Percentiles rank a stretch among this genome's conserved stretches.
phyloP scores from a whole-genome alignment of 225 moss, liverwort and hornwort genomes.

The Pseudisothecium myosuroides region DNA sequence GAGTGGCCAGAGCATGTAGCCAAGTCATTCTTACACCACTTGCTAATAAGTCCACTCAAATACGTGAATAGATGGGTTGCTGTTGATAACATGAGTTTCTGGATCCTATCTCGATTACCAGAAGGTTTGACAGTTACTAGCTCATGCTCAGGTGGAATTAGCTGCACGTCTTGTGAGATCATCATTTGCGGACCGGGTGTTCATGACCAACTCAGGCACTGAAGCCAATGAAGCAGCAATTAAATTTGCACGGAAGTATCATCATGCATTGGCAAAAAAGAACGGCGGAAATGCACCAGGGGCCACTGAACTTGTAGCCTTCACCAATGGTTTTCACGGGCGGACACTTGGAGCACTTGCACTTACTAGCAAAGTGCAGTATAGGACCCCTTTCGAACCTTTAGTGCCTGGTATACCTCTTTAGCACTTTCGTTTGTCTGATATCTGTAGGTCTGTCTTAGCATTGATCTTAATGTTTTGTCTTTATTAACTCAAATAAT shows the following conservation, averaged over 20 bases:
- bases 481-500: not conserved
- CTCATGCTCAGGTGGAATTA: constrained; percentile 51
- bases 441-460: not conserved
- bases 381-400: constrained; percentile 81
- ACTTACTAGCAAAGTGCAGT: constrained; percentile 84
- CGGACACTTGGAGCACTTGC: constrained; percentile 73
- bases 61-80: not conserved
- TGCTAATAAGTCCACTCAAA: not conserved
- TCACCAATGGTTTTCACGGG: constrained; percentile 73
- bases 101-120: not conserved
- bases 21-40: not conserved
- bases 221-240: constrained; percentile 95
- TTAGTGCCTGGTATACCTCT: constrained; percentile 43
- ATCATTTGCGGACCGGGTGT: constrained; percentile 80
- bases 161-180: constrained; percentile 68
- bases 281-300: constrained; percentile 14
- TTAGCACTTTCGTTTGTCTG: not conserved
- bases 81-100: not conserved
- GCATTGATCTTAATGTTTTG: not conserved
- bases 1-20: not conserved
- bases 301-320: constrained; percentile 66
- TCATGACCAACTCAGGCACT: constrained; percentile 79
- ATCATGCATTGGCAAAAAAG: constrained; percentile 30
- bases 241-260: constrained; percentile 86
- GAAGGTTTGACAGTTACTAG: constrained; percentile 5